Conservation (phyloP, 441 rosid species). For the Croton setiger region DNA sequence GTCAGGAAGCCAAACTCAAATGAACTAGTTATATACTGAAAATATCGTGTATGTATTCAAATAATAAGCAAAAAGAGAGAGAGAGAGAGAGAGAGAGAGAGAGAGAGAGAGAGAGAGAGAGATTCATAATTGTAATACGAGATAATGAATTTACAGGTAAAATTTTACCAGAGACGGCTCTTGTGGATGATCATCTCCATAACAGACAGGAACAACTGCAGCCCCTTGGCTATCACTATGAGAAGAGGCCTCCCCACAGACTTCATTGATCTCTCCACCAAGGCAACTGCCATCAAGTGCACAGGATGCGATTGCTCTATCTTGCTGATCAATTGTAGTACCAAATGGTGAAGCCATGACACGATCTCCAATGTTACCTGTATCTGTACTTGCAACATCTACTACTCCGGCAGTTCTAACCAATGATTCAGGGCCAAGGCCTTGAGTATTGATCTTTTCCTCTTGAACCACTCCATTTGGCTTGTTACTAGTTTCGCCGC, state of each 20-base stretch:
- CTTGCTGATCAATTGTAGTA: slow-evolving; percentile 8
- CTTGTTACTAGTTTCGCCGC: neutral
- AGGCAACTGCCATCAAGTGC: neutral
- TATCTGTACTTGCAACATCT: neutral
- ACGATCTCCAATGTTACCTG: neutral
- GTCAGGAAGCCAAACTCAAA: slow-evolving; percentile 2
- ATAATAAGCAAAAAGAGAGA: neutral
- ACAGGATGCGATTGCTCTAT: neutral
- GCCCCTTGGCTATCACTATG: neutral
- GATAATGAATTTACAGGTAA: slow-evolving; percentile 1
- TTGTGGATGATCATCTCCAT: slow-evolving; percentile 18
- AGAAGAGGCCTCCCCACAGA: neutral
- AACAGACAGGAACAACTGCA: neutral
- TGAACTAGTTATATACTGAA: neutral
- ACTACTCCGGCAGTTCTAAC: neutral
- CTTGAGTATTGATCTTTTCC: neutral
- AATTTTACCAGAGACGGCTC: slow-evolving; percentile 19
- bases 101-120: too few relatives aligned
- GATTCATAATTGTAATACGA: too few relatives aligned
- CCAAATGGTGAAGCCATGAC: neutral
- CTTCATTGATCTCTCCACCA: slow-evolving; percentile 6
- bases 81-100: too few relatives aligned
- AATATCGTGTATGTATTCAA: neutral
- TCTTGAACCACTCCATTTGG: slow-evolving; percentile 6
- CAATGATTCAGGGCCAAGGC: neutral